These are phyloP conservation scores for Botryotinia globosa DNA, from an alignment of 2,329 filamentous ascomycete genomes.

Conservation along the genomic window DNA sequence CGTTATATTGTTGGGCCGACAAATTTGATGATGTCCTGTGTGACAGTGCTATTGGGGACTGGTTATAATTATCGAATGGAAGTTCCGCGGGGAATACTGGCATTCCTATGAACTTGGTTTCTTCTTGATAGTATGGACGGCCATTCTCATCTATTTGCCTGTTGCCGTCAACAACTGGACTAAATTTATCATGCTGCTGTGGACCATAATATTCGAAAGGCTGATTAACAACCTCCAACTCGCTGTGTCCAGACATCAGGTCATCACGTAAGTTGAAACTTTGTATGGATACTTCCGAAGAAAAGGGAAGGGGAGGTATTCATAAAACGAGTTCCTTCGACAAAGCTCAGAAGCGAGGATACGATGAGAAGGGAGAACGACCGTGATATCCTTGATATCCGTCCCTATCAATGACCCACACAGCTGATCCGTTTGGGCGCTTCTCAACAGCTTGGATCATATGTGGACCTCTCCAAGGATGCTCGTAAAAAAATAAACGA, in stretches of 20 bases:
- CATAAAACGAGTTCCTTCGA: background rate
- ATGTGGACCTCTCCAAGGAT: slow-evolving; percentile 2
- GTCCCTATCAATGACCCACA: background rate
- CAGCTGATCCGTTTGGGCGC: slow-evolving; percentile 10
- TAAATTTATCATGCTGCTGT: background rate
- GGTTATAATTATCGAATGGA: background rate
- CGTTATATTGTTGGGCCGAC: background rate
- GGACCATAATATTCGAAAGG: slow-evolving; percentile 12
- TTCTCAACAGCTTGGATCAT: slow-evolving; percentile 7
- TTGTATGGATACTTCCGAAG: background rate
- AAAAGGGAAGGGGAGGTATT: background rate
- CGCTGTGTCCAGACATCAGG: slow-evolving; percentile 15
- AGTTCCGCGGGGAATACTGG: slow-evolving; percentile 13
- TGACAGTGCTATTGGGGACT: background rate
- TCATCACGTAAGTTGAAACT: slow-evolving; percentile 11
- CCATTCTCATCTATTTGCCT: background rate
- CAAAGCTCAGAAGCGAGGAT: background rate
- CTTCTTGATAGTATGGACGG: background rate
- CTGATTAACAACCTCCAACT: slow-evolving; percentile 10
- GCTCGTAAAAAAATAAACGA: background rate
- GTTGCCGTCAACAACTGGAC: background rate
- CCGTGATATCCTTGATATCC: slow-evolving; percentile 6
- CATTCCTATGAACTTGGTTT: slow-evolving; percentile 13
- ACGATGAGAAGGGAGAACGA: background rate
- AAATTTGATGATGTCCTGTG: slow-evolving; percentile 9